Percentiles rank a stretch among this genome's conserved stretches.
Evolutionary conservation across 768 basidiomycete species (phyloP).

Genomic region (Phanerochaete carnosa): DNA sequence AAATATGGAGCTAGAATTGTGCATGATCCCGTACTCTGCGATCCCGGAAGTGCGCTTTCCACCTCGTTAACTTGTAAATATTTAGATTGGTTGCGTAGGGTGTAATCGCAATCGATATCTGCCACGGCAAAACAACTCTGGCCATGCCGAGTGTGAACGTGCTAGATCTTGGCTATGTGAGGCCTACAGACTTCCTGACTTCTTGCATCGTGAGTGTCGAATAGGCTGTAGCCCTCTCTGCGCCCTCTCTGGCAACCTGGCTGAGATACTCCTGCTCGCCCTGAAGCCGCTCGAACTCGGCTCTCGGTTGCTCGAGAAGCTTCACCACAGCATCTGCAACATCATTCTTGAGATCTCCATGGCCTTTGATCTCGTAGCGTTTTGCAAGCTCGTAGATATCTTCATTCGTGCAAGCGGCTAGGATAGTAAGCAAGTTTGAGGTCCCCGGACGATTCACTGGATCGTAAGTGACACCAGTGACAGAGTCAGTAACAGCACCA

Average conservation of each 20-base stretch:
- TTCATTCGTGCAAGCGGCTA: conserved; percentile 66
- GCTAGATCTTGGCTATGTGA: conserved; percentile 21
- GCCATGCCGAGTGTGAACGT: too few relatives aligned
- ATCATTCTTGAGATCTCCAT: conserved; percentile 69
- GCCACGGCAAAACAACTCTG: background rate
- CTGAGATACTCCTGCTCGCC: conserved; percentile 58
- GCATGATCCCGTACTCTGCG: too few relatives aligned
- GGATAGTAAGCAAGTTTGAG: conserved; percentile 76
- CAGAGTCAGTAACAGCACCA: conserved; percentile 83
- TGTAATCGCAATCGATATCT: background rate
- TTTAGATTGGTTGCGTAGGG: too few relatives aligned
- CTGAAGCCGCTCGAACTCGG: conserved; percentile 63
- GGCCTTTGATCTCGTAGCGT: conserved; percentile 52
- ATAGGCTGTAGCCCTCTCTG: conserved; percentile 53
- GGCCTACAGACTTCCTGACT: conserved; percentile 68
- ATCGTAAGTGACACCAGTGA: conserved; percentile 73
- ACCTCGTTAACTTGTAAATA: too few relatives aligned
- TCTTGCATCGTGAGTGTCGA: conserved; percentile 62
- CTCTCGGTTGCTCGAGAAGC: conserved; percentile 60
- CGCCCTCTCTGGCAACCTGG: conserved; percentile 62
- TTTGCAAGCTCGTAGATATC: conserved; percentile 42
- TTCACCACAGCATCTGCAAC: conserved; percentile 73
- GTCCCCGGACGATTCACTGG: conserved; percentile 78
- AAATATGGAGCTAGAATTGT: background rate
- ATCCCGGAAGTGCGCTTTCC: too few relatives aligned